phyloP scores from a whole-genome alignment of 2,329 filamentous ascomycete species.

The Clarireedia paspali region DNA sequence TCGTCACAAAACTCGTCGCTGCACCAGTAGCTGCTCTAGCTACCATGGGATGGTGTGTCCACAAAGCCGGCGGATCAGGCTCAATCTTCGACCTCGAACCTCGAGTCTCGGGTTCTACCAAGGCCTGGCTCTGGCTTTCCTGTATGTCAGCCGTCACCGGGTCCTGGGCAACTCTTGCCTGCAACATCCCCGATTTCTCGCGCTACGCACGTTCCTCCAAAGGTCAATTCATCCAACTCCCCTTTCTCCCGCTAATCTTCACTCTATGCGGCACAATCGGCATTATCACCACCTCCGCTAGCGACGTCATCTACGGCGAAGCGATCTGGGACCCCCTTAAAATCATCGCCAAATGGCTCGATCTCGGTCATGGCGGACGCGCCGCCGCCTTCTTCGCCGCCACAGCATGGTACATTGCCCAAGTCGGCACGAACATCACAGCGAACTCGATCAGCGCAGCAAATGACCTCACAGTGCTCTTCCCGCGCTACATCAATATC shows the following conservation, averaged over 20 bases:
- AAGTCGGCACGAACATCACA: slow-evolving; percentile 48
- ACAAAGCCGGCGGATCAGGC: slow-evolving; percentile 41
- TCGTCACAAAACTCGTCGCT: slow-evolving; percentile 41
- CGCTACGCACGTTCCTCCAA: slow-evolving; percentile 25
- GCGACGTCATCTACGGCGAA: slow-evolving; percentile 42
- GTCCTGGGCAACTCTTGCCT: slow-evolving; percentile 27
- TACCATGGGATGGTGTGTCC: slow-evolving; percentile 56
- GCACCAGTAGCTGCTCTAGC: slow-evolving; percentile 54
- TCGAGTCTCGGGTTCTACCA: slow-evolving; percentile 22
- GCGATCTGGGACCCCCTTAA: slow-evolving; percentile 44
- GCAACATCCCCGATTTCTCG: slow-evolving; percentile 32
- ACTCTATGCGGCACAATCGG: slow-evolving; percentile 37
- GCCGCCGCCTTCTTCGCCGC: slow-evolving; percentile 42
- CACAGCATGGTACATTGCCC: slow-evolving; percentile 45
- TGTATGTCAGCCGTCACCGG: slow-evolving; percentile 28
- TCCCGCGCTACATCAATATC: slow-evolving; percentile 48
- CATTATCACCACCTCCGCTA: slow-evolving; percentile 50
- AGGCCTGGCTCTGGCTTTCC: slow-evolving; percentile 24
- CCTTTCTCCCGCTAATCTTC: slow-evolving; percentile 26
- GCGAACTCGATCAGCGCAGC: slow-evolving; percentile 47
- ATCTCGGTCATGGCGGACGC: slow-evolving; percentile 36
- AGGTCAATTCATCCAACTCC: slow-evolving; percentile 34
- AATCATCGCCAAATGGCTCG: slow-evolving; percentile 37
- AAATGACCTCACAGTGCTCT: slow-evolving; percentile 49
- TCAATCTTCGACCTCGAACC: slow-evolving; percentile 21